These are phyloP conservation scores for Sporothrix inflata DNA, from an alignment of 2,329 filamentous ascomycete genomes.

Conservation along the genomic window DNA sequence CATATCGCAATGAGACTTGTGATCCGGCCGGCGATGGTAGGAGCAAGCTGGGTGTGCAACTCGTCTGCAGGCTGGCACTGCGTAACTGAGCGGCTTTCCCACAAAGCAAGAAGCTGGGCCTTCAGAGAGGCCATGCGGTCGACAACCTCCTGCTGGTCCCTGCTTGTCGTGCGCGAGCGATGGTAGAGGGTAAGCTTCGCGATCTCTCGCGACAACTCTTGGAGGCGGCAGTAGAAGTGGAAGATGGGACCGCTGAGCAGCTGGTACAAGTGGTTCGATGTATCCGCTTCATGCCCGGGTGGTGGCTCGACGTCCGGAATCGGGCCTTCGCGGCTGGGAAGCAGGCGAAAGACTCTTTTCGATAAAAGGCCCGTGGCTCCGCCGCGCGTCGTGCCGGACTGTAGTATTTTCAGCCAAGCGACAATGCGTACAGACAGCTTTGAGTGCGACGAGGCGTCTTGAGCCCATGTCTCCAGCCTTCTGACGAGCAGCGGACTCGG, in stretches of 20 bases:
- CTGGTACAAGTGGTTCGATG: background rate
- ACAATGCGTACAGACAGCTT: background rate
- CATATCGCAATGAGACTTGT: slow-evolving; percentile 7
- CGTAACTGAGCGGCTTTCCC: slow-evolving; percentile 3
- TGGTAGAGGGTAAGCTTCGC: slow-evolving; percentile 21
- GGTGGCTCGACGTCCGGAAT: background rate
- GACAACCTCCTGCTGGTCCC: slow-evolving; percentile 16
- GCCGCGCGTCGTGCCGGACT: background rate
- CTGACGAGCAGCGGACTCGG: background rate
- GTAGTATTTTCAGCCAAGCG: background rate
- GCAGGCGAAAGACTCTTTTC: background rate
- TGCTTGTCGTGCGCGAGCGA: slow-evolving; percentile 18
- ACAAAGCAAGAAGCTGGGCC: background rate
- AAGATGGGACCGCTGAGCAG: slow-evolving; percentile 19
- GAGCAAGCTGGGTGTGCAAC: background rate
- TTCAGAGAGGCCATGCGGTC: slow-evolving; percentile 17
- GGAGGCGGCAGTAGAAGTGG: slow-evolving; percentile 18
- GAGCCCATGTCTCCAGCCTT: slow-evolving; percentile 9
- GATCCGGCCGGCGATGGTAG: background rate
- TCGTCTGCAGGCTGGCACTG: background rate
- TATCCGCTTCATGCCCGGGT: background rate
- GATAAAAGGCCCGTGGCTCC: background rate
- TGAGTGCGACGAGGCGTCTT: background rate
- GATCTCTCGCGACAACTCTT: slow-evolving; percentile 13
- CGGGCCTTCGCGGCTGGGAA: background rate